Evolutionary conservation across 805 yeast species (phyloP), one percentile per base, ranked within the genome.

Genomic region (Sugiyamaella mastotermitis): DNA sequence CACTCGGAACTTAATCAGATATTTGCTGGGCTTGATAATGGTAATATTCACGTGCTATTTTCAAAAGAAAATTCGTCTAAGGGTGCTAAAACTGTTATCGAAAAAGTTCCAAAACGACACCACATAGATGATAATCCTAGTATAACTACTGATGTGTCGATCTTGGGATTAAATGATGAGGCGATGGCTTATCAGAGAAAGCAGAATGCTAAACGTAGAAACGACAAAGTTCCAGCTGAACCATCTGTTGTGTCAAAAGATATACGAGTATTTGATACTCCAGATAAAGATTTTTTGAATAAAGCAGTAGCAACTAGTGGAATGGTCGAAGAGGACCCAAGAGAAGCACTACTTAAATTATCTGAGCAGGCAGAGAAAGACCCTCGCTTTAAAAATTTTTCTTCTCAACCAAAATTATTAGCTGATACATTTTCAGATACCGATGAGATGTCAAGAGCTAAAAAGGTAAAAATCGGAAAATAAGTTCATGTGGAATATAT

Each of bases 281-380:
- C 57, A 3, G 52, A 48, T 25, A 40, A 29, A 18, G 42, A 47
- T 26, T 48, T 48, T 25, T 41, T 52, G 14, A 38, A 39, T 16
- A 35, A 43, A 2, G 47, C 43, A 23, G 48, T 51, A 1, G 42
- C 34, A 9, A 24, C 40, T 5, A 40, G 47, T 17, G 37, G 39
- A 15, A 31, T 42, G 31, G 28, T 25, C 4, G 32, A 34, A n/a
- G 60, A 58, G 40, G 63, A 58, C 37, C 62, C 62, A 1, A 30
- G 62, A 17, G 64, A 59, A 35, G 61, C 58, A 27, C 42, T 58
- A 32, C 42, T 58, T 18, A 53, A 51, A 34, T 53, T 51, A 31
- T 61, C 62, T 3, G 50, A 53, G n/a, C 36, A 42, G 17, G 57
- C 60, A 1, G 45, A 53, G 31, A 39, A 39, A 15, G 47, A 51